phyloP scores from a whole-genome alignment of 352 stramenopile species.

The Globisporangium nagaii region DNA sequence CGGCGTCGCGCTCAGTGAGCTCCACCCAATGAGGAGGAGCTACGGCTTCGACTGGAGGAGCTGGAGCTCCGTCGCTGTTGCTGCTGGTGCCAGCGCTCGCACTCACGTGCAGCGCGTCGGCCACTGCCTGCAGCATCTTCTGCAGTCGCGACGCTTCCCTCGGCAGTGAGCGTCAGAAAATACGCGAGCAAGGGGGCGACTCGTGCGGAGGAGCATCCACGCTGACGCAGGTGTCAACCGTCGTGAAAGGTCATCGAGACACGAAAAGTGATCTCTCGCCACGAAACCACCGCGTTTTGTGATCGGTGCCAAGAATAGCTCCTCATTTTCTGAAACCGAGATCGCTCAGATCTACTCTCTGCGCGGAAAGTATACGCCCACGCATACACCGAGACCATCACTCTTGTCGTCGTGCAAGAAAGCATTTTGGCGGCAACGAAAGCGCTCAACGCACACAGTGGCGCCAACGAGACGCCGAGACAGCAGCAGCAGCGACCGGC shows the following conservation, averaged over 20 bases:
- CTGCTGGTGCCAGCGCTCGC: too few species aligned
- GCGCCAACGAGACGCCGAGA: background rate
- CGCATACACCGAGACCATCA: slow-evolving; percentile 5
- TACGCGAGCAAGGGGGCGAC: too few species aligned
- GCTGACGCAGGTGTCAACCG: background rate
- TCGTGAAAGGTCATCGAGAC: background rate
- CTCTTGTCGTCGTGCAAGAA: background rate
- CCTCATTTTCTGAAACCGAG: background rate
- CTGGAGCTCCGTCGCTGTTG: background rate
- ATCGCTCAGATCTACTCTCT: background rate
- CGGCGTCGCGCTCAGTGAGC: slow-evolving; percentile 4
- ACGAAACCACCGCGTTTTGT: too few species aligned
- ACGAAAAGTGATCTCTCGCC: background rate
- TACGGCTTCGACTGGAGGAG: too few species aligned
- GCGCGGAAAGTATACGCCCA: slow-evolving; percentile 1
- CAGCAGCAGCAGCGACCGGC: background rate
- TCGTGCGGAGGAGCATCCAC: too few species aligned
- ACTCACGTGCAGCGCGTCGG: background rate
- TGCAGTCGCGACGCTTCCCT: background rate
- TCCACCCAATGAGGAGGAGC: background rate
- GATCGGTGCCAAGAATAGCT: too few species aligned
- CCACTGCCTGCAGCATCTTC: slow-evolving; percentile 5
- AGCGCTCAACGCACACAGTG: background rate
- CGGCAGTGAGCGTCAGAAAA: background rate
- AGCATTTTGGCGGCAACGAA: background rate